Conservation (phyloP, 768 basidiomycete genomes). For the Pleurotus cornucopiae region DNA sequence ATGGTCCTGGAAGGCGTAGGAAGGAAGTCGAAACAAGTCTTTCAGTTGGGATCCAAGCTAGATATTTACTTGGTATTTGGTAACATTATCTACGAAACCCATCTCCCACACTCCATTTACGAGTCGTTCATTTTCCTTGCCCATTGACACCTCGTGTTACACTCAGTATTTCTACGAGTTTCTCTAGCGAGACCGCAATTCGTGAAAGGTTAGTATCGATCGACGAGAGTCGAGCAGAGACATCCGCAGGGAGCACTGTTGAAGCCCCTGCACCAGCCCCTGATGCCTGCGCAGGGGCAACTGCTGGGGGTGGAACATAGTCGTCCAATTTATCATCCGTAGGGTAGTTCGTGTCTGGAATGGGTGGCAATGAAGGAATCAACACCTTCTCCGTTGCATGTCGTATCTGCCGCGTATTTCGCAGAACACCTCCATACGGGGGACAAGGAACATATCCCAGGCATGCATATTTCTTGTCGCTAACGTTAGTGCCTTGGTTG, state of each 20-base stretch:
- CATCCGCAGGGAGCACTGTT: slow-evolving; percentile 20
- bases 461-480: slow-evolving; percentile 24
- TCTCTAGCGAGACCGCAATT: slow-evolving; percentile 32
- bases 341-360: slow-evolving; percentile 13
- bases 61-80: no score
- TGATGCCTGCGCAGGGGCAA: not conserved
- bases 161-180: slow-evolving; percentile 20
- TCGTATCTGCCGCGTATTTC: slow-evolving; percentile 25
- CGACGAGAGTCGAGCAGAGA: slow-evolving; percentile 25
- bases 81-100: no score
- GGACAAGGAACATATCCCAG: slow-evolving; percentile 34
- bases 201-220: slow-evolving; percentile 31
- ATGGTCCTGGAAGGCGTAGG: slow-evolving; percentile 37
- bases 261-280: not conserved
- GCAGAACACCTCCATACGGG: slow-evolving; percentile 24
- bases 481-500: slow-evolving; percentile 21
- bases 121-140: not conserved
- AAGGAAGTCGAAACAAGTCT: no score
- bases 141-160: not conserved
- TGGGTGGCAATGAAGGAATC: slow-evolving; percentile 23
- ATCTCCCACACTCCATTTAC: no score
- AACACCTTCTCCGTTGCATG: slow-evolving; percentile 29
- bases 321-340: slow-evolving; percentile 32
- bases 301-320: slow-evolving; percentile 22
- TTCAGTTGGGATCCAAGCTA: no score